These are phyloP conservation scores for Rhodocollybia butyracea DNA, from an alignment of 768 basidiomycete genomes.

Conservation along the genomic window DNA sequence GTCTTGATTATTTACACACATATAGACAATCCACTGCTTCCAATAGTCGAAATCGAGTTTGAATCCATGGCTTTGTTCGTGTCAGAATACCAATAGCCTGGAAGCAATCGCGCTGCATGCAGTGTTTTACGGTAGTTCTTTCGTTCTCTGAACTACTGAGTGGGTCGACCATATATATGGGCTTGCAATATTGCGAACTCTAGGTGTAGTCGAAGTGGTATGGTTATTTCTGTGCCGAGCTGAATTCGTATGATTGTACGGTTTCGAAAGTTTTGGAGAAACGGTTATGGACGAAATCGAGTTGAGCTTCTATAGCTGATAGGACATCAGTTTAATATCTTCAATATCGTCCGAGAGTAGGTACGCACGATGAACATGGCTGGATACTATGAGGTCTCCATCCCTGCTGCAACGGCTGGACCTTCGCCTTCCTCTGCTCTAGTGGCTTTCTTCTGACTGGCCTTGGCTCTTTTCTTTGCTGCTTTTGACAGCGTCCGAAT, in stretches of 20 bases:
- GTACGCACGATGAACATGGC: no score
- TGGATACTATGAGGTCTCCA: background rate
- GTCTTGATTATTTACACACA: no score
- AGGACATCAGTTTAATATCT: background rate
- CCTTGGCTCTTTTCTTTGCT: conserved; percentile 53
- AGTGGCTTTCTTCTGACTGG: conserved; percentile 34
- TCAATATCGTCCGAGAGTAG: background rate
- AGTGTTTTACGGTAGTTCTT: background rate
- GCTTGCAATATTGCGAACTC: conserved; percentile 43
- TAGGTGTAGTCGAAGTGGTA: conserved; percentile 47
- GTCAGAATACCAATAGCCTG: no score
- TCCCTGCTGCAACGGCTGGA: background rate
- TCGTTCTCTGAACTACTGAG: conserved; percentile 7
- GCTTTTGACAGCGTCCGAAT: conserved; percentile 54
- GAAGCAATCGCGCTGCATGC: conserved; percentile 46
- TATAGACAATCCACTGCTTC: no score
- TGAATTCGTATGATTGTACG: conserved; percentile 23
- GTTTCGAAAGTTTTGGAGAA: background rate
- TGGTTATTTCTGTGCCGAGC: conserved; percentile 39
- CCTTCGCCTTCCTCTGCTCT: background rate
- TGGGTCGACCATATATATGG: conserved; percentile 46
- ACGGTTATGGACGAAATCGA: background rate
- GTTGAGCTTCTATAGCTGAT: background rate
- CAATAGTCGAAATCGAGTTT: no score
- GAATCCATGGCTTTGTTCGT: no score